Conservation (phyloP, 345 rosid species). For the Melaleuca quinquenervia region DNA sequence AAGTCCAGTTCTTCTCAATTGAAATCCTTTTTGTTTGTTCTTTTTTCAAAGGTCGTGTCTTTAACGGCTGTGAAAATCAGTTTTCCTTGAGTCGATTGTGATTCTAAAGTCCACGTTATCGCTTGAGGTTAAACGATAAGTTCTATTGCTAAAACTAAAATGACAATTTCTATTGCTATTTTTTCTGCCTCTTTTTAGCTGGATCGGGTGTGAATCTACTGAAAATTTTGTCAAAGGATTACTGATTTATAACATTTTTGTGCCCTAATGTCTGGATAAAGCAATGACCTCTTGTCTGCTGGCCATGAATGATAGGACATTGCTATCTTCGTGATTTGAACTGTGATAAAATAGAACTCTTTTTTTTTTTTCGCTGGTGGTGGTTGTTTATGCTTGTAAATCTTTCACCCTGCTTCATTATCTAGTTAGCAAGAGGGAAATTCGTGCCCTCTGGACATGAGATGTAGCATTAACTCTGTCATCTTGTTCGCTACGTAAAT, state of each 20-base stretch:
- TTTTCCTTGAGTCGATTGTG: not conserved
- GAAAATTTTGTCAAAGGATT: not conserved
- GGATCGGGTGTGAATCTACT: not conserved
- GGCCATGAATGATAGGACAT: not conserved
- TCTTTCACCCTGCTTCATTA: not conserved
- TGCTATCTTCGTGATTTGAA: not conserved
- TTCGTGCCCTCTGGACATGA: not conserved
- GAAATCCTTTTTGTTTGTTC: not conserved
- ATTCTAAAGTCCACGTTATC: not conserved
- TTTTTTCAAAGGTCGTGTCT: not conserved
- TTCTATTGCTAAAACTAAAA: not conserved
- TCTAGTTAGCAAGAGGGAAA: not conserved
- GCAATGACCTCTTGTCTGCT: not conserved
- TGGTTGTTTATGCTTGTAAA: not conserved
- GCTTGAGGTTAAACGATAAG: not conserved
- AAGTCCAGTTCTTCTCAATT: not conserved
- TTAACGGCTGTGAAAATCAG: not conserved
- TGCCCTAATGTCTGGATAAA: not conserved
- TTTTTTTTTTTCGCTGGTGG: not conserved
- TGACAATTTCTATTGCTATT: not conserved
- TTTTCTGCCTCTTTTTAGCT: not conserved
- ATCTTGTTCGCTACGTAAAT: too few species aligned
- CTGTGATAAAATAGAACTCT: not conserved
- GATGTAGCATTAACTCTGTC: not conserved
- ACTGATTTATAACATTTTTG: not conserved